phyloP scores from a whole-genome alignment of 2,329 filamentous ascomycete genomes.

The Aspergillus sp. region DNA sequence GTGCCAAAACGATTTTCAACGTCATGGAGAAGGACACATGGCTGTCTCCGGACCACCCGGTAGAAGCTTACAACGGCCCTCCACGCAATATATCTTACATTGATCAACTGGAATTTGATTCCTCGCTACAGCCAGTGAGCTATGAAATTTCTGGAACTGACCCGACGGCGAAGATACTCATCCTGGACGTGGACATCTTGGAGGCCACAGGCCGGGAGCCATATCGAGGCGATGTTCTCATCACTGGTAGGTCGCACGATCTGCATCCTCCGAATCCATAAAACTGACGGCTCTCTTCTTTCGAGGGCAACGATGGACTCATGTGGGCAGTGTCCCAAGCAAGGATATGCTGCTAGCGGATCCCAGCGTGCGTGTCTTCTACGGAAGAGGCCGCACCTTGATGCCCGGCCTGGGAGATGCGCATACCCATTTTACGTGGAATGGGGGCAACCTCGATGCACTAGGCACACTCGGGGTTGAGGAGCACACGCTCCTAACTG shows the following conservation, averaged over 20 bases:
- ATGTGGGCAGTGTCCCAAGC: slow-evolving; percentile 33
- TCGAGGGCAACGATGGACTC: not conserved
- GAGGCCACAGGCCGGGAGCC: not conserved
- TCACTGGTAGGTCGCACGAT: not conserved
- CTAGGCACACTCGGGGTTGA: slow-evolving; percentile 46
- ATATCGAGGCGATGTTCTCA: slow-evolving; percentile 13
- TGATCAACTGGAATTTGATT: slow-evolving; percentile 30
- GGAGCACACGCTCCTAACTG: slow-evolving; percentile 48
- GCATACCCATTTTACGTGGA: slow-evolving; percentile 47
- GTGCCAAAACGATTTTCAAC: too few species aligned
- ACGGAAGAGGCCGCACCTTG: slow-evolving; percentile 44
- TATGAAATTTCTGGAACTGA: slow-evolving; percentile 35
- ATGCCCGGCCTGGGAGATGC: slow-evolving; percentile 51
- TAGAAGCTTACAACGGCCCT: slow-evolving; percentile 16
- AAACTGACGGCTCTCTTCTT: too few species aligned
- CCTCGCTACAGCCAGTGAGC: slow-evolving; percentile 29
- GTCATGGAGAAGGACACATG: too few species aligned
- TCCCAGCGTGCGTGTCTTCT: slow-evolving; percentile 33
- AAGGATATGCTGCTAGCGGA: slow-evolving; percentile 27
- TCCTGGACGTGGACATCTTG: slow-evolving; percentile 11
- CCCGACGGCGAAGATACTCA: slow-evolving; percentile 4
- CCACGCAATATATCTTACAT: slow-evolving; percentile 25
- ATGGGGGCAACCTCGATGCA: slow-evolving; percentile 41
- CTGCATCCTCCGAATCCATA: too few species aligned
- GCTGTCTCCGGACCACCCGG: too few species aligned